A percentile compares a stretch with the other conserved stretches of the same genome.
Conservation (phyloP, 2,329 filamentous ascomycete species). For the Neofusicoccum parvum region DNA sequence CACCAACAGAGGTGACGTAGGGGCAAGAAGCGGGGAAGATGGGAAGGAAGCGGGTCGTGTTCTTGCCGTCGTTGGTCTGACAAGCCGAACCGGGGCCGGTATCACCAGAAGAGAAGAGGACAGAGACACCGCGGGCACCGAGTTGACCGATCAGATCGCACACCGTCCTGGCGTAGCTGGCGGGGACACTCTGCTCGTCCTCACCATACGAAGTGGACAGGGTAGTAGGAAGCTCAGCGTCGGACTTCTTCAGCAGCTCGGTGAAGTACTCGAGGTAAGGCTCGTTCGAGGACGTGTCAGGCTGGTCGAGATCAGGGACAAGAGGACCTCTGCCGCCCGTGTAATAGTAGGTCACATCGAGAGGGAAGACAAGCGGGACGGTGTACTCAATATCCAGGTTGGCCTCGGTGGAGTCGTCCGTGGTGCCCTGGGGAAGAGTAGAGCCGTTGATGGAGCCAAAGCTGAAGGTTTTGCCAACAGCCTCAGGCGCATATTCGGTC, state of each 20-base stretch:
- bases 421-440: conserved; percentile 37
- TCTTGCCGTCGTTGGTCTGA: conserved; percentile 49
- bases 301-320: conserved; percentile 52
- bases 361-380: conserved; percentile 45
- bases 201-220: conserved; percentile 45
- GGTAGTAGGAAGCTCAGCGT: conserved; percentile 40
- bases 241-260: conserved; percentile 35
- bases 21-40: conserved; percentile 52
- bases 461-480: conserved; percentile 47
- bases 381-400: conserved; percentile 56
- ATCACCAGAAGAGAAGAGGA: conserved; percentile 44
- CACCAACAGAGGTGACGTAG: conserved; percentile 51
- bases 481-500: conserved; percentile 41
- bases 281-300: conserved; percentile 46
- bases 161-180: conserved; percentile 39
- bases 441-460: conserved; percentile 46
- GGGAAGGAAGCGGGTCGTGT: conserved; percentile 46
- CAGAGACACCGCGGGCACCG: conserved; percentile 42
- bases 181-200: conserved; percentile 43
- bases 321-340: conserved; percentile 50
- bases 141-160: conserved; percentile 45
- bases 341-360: conserved; percentile 51
- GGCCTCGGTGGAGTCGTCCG: conserved; percentile 48
- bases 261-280: conserved; percentile 47
- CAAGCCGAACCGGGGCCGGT: conserved; percentile 46